These are phyloP conservation scores for Macrolepiota dolichaula DNA, from an alignment of 768 basidiomycete genomes.

Conservation along the genomic window DNA sequence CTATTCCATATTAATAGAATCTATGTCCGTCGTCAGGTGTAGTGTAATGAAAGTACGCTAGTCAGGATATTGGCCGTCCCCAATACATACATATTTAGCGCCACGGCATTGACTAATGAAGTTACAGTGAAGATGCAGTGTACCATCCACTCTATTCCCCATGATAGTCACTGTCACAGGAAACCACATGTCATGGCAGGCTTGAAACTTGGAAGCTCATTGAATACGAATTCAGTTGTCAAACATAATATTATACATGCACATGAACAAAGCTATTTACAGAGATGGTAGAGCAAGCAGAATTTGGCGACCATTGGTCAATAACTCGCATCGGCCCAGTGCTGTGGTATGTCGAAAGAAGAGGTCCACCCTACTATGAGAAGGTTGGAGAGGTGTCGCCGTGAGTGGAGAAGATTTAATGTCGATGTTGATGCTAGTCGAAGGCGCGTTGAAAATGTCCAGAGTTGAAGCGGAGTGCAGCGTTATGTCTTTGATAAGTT, in stretches of 20 bases:
- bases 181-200: too few relatives aligned
- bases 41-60: too few relatives aligned
- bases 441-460: background rate
- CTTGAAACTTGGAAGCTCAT: background rate
- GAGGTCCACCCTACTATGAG: background rate
- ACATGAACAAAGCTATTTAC: conserved; percentile 5
- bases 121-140: too few relatives aligned
- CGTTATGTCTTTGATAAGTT: background rate
- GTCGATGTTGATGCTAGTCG: background rate
- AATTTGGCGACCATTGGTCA: background rate
- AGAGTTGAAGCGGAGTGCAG: background rate
- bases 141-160: too few relatives aligned
- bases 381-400: conserved; percentile 5
- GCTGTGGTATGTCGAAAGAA: background rate
- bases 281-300: background rate
- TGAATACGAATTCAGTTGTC: background rate
- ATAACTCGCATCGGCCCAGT: background rate
- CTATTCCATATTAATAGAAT: too few relatives aligned
- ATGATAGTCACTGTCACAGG: too few relatives aligned
- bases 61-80: too few relatives aligned
- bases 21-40: too few relatives aligned
- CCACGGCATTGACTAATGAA: too few relatives aligned
- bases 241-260: conserved; percentile 3
- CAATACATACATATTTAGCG: too few relatives aligned
- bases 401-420: background rate